A percentile compares a stretch with the other conserved stretches of the same genome.
Conservation (phyloP, 2,329 filamentous ascomycete species). For the Alternaria longipes region DNA sequence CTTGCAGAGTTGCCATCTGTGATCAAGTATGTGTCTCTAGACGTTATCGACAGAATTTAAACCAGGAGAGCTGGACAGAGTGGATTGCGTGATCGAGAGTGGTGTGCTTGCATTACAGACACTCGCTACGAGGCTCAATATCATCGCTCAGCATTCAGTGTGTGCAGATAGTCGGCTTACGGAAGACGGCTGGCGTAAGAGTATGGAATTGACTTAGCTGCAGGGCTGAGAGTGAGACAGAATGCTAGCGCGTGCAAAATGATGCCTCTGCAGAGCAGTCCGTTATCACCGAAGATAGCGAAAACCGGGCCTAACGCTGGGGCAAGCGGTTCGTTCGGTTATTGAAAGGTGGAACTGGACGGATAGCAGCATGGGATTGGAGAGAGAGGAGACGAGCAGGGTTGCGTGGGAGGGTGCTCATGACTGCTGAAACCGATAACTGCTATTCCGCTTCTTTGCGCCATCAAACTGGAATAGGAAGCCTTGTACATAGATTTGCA, state of each 20-base stretch:
- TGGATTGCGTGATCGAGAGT: conserved; percentile 16
- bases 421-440: conserved; percentile 46
- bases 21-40: conserved; percentile 16
- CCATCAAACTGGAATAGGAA: conserved; percentile 33
- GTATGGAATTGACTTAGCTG: conserved; percentile 20
- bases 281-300: conserved; percentile 29
- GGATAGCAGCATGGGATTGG: conserved; percentile 10
- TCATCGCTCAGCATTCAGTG: conserved; percentile 24
- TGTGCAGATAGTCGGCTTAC: conserved; percentile 30
- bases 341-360: conserved; percentile 1
- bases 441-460: conserved; percentile 24
- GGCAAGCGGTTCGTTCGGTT: conserved; percentile 20
- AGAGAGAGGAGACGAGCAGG: conserved; percentile 5
- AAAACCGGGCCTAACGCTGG: conserved; percentile 19
- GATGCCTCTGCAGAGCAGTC: conserved; percentile 26
- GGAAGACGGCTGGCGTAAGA: conserved; percentile 26
- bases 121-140: conserved; percentile 13
- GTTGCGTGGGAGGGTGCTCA: conserved; percentile 19
- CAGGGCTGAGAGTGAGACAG: conserved; percentile 41
- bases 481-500: conserved; percentile 42
- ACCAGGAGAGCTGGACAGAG: conserved; percentile 5
- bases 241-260: conserved; percentile 28
- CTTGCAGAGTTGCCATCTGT: conserved; percentile 20
- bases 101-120: conserved; percentile 21
- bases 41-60: not conserved